phyloP scores from a whole-genome alignment of 1,139 yeast species.

The Hanseniaspora uvarum region DNA sequence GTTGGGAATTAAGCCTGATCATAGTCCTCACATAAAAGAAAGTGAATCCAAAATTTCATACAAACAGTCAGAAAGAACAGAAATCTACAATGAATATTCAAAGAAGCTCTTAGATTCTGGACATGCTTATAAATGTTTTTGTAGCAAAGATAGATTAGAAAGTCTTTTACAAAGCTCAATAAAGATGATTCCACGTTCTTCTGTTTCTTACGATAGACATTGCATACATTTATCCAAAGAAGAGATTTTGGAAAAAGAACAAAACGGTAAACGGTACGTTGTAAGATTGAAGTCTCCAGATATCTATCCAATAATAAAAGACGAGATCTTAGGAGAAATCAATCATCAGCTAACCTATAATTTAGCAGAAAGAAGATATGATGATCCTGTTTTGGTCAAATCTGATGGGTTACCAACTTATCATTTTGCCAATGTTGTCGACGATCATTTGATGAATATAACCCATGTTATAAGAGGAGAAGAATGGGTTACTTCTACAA shows the following conservation, averaged over 20 bases:
- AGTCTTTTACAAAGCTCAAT: constrained; percentile 62
- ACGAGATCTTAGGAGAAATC: constrained; percentile 65
- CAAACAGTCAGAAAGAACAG: constrained; percentile 68
- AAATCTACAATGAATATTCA: constrained; percentile 52
- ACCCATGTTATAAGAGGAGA: constrained; percentile 96
- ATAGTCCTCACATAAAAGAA: constrained; percentile 38
- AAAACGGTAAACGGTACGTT: constrained; percentile 36
- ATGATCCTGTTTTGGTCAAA: constrained; percentile 79
- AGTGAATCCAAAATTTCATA: constrained; percentile 54
- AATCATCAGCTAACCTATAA: constrained; percentile 75
- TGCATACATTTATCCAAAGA: constrained; percentile 43
- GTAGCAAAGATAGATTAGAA: constrained; percentile 69
- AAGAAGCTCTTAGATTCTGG: constrained; percentile 50
- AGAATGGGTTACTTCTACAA: constrained; percentile 94
- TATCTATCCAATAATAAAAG: constrained; percentile 54
- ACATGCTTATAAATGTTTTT: constrained; percentile 74
- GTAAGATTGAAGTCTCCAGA: constrained; percentile 63
- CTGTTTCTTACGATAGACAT: constrained; percentile 81
- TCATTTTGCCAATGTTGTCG: constrained; percentile 91
- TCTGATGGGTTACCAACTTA: constrained; percentile 93
- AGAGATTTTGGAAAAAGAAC: constrained; percentile 34
- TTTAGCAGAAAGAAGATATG: constrained; percentile 59
- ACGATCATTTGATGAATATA: constrained; percentile 83
- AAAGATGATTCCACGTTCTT: constrained; percentile 71
- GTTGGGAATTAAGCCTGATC: constrained; percentile 71